phyloP scores from a whole-genome alignment of 192 early-diverging fungal species.

The Chytriomyces confervae region DNA sequence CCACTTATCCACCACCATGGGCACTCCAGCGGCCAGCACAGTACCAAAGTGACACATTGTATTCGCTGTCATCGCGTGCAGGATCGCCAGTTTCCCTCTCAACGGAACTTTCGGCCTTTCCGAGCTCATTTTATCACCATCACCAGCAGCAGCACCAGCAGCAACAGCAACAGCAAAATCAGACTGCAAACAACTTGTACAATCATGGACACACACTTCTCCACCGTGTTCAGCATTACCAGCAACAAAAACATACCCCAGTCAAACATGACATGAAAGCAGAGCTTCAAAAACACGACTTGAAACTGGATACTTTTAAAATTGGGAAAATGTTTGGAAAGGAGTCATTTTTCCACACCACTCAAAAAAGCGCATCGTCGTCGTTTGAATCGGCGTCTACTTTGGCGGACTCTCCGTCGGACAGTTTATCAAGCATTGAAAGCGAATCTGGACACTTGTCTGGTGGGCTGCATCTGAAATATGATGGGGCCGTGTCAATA shows the following conservation, averaged over 20 bases:
- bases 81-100: not conserved
- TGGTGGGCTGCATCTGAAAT: too few species aligned
- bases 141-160: not conserved
- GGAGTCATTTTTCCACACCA: too few species aligned
- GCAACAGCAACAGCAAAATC: not conserved
- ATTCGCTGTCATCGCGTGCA: not conserved
- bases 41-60: not conserved
- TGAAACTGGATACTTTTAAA: not conserved
- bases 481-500: too few species aligned
- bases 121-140: not conserved
- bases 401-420: too few species aligned
- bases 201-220: not conserved
- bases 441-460: too few species aligned
- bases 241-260: not conserved
- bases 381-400: too few species aligned
- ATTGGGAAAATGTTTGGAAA: too few species aligned
- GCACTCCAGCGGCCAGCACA: not conserved
- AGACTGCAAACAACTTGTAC: not conserved
- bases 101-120: not conserved
- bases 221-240: not conserved
- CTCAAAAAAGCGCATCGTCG: too few species aligned
- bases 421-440: too few species aligned
- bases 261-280: not conserved
- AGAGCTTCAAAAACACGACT: not conserved
- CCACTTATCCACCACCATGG: not conserved